Percentiles rank a stretch among this genome's conserved stretches.
phyloP scores from a whole-genome alignment of 176 grass and related monocot species.

The Secale cereale region DNA sequence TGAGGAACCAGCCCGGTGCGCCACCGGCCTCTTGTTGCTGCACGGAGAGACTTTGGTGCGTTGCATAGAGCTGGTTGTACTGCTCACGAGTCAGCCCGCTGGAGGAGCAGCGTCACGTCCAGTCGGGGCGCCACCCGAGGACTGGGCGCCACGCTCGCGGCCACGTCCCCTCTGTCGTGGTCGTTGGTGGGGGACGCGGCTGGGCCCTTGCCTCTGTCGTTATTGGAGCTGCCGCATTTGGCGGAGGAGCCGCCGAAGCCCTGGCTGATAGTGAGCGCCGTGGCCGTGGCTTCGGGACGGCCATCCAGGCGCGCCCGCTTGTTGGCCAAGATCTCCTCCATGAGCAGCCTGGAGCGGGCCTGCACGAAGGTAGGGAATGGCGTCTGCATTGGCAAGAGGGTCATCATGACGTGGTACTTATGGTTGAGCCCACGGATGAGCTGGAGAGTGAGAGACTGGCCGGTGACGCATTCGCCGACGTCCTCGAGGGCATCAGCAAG shows the following conservation, averaged over 20 bases:
- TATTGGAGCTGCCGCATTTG: neutral
- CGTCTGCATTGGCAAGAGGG: neutral
- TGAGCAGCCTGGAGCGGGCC: neutral
- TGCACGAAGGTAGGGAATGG: neutral
- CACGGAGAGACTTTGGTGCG: no score
- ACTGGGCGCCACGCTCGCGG: no score
- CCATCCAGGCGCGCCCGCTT: neutral
- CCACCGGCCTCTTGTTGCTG: no score
- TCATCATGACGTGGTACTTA: neutral
- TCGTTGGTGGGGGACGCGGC: neutral
- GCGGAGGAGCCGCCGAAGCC: rapidly evolving
- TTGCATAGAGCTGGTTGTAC: no score
- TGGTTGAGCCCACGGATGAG: neutral
- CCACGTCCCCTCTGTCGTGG: neutral
- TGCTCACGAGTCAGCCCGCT: no score
- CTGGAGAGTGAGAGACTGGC: neutral
- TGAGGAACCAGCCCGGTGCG: no score
- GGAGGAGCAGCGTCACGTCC: no score
- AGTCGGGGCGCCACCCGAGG: no score
- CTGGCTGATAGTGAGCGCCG: neutral
- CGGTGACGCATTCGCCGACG: rapidly evolving
- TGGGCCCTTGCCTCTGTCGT: no score
- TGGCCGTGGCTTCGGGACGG: neutral
- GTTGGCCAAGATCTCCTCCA: neutral
- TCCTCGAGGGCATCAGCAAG: no score